A percentile compares a stretch with the other conserved stretches of the same genome.
phyloP scores from a whole-genome alignment of 2,329 filamentous ascomycete genomes.

The Tympanopsis confertula region DNA sequence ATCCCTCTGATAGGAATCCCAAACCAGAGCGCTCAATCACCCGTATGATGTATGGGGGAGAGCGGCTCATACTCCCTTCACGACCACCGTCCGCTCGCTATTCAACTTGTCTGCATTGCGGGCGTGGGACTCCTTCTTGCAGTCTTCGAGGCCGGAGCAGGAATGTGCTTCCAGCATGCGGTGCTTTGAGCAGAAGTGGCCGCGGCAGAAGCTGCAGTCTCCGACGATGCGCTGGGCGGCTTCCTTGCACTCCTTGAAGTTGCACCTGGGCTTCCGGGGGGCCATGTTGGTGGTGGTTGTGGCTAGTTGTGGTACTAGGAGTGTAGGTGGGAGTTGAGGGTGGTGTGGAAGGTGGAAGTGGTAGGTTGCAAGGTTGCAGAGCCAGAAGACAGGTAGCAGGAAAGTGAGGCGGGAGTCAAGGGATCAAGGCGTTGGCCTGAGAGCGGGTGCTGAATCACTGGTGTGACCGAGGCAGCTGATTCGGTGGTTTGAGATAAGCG shows the following conservation, averaged over 20 bases:
- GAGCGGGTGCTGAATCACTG: too few relatives aligned
- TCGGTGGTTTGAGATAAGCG: too few relatives aligned
- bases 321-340: neutral
- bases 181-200: constrained; percentile 91
- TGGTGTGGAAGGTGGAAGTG: neutral
- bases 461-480: too few relatives aligned
- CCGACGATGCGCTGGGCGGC: constrained; percentile 86
- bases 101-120: constrained; percentile 88
- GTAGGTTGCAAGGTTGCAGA: neutral
- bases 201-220: constrained; percentile 88
- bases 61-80: constrained; percentile 65
- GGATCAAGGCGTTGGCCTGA: too few relatives aligned
- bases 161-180: constrained; percentile 87
- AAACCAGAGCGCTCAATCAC: too few relatives aligned
- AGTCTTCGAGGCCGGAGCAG: constrained; percentile 86
- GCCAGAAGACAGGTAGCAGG: too few relatives aligned
- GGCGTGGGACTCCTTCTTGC: constrained; percentile 93
- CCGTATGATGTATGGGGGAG: too few relatives aligned
- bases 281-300: constrained; percentile 37
- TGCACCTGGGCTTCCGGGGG: constrained; percentile 73
- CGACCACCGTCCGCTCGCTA: constrained; percentile 82
- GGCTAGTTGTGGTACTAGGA: neutral
- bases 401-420: neutral
- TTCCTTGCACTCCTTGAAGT: constrained; percentile 79
- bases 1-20: too few relatives aligned